A percentile compares a stretch with the other conserved stretches of the same genome.
These are phyloP conservation scores for Lepiota venenata DNA, from an alignment of 768 basidiomycete species.

Conservation along the genomic window DNA sequence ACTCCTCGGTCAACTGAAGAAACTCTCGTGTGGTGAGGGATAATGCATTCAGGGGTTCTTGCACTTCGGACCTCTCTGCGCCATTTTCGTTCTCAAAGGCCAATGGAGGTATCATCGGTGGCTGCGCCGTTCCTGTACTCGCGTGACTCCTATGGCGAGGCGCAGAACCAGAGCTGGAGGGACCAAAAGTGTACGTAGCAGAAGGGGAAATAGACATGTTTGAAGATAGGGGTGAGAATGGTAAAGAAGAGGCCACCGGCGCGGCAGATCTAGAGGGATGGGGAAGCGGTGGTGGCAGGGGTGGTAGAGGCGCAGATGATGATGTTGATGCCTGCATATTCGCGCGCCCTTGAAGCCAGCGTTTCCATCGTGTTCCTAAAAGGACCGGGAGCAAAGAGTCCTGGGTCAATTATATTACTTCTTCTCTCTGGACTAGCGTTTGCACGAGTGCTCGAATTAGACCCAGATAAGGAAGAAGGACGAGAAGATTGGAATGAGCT, in stretches of 20 bases:
- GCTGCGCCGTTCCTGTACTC: conserved; percentile 14
- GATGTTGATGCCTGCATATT: conserved; percentile 8
- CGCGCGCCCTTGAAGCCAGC: conserved; percentile 17
- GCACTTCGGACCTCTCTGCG: conserved; percentile 4
- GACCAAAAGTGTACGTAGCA: neutral
- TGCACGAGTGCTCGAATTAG: neutral
- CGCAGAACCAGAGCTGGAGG: neutral
- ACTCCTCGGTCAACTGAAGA: neutral
- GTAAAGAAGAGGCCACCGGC: neutral
- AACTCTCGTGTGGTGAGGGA: too few species aligned
- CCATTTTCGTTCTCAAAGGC: conserved; percentile 27
- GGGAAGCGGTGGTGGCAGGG: conserved; percentile 3
- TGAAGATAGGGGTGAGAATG: neutral
- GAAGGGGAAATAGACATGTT: neutral
- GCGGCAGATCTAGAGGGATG: neutral
- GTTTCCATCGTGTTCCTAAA: conserved; percentile 47
- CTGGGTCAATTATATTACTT: conserved; percentile 23
- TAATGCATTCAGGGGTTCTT: neutral
- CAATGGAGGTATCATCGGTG: conserved; percentile 32
- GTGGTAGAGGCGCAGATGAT: conserved; percentile 7
- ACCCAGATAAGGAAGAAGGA: neutral
- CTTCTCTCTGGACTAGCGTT: neutral
- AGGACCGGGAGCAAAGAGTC: conserved; percentile 40
- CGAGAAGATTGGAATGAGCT: neutral
- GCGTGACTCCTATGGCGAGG: neutral